Percentiles rank a stretch among this genome's conserved stretches.
These are phyloP conservation scores for Pyrenophora tritici-repentis DNA, from an alignment of 2,329 filamentous ascomycete genomes.

Conservation along the genomic window DNA sequence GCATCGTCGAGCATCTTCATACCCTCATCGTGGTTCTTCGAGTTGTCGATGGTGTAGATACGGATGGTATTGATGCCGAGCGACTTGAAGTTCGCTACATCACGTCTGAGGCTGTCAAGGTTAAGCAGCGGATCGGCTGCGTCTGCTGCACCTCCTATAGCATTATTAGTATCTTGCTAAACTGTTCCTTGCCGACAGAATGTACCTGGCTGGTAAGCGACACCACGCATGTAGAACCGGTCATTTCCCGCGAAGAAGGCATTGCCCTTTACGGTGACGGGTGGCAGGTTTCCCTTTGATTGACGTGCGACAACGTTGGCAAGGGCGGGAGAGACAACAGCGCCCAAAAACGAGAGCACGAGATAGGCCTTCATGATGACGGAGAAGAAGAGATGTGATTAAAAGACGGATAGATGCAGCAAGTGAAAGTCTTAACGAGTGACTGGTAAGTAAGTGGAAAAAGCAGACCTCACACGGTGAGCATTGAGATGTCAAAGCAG, in stretches of 20 bases:
- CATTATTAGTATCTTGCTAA: conserved; percentile 13
- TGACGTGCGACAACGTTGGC: conserved; percentile 33
- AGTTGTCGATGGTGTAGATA: conserved; percentile 92
- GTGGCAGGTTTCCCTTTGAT: conserved; percentile 51
- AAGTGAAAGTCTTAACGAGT: conserved; percentile 42
- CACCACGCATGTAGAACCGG: conserved; percentile 64
- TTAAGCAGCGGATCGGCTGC: conserved; percentile 76
- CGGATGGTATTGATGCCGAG: conserved; percentile 89
- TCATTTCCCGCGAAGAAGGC: conserved; percentile 66
- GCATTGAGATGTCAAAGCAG: conserved; percentile 27
- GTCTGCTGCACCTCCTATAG: conserved; percentile 47
- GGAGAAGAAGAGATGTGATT: conserved; percentile 27
- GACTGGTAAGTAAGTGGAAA: conserved; percentile 39
- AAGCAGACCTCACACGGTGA: conserved; percentile 34
- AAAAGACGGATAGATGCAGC: conserved; percentile 33
- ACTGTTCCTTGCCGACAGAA: conserved; percentile 48
- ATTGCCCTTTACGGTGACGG: conserved; percentile 65
- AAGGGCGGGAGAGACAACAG: conserved; percentile 34
- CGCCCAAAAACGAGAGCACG: conserved; percentile 33
- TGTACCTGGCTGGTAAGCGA: conserved; percentile 69
- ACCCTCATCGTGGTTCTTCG: conserved; percentile 77
- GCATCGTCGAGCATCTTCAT: conserved; percentile 81
- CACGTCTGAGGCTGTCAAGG: conserved; percentile 69
- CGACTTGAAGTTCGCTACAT: conserved; percentile 79
- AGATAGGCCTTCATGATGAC: conserved; percentile 40